These are phyloP conservation scores for Potentilla sterilis DNA, from an alignment of 306 rosid genomes.

Conservation along the genomic window DNA sequence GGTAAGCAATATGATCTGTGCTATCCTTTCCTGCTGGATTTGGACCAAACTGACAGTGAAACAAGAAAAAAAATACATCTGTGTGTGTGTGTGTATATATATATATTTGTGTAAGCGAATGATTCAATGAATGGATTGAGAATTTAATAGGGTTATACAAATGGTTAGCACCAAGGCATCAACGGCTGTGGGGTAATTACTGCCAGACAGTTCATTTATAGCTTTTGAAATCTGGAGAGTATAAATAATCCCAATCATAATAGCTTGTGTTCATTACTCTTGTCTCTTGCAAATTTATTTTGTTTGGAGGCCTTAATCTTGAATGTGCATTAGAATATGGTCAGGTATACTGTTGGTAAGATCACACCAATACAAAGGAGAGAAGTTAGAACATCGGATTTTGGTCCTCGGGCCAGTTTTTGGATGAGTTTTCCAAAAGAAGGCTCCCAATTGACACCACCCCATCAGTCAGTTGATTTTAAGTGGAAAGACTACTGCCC, in stretches of 20 bases:
- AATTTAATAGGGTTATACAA: conserved; percentile 20
- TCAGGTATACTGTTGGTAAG: conserved; percentile 97
- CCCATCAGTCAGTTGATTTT: conserved; percentile 95
- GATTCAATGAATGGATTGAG: conserved; percentile 14
- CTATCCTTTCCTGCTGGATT: conserved; percentile 7
- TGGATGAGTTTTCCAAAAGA: conserved; percentile 98
- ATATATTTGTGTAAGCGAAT: not conserved
- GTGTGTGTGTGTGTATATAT: too few relatives aligned
- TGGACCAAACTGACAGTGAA: not conserved
- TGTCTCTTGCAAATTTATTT: conserved; percentile 17
- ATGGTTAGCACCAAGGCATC: conserved; percentile 19
- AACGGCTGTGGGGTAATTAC: not conserved
- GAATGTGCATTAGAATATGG: conserved; percentile 44
- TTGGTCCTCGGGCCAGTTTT: conserved; percentile 96
- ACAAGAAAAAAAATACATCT: not conserved
- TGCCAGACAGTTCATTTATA: not conserved
- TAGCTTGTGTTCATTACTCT: conserved; percentile 4
- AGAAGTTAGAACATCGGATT: conserved; percentile 86
- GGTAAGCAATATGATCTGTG: not conserved
- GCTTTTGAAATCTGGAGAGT: not conserved
- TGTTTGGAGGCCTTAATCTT: conserved; percentile 27
- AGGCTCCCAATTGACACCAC: conserved; percentile 93
- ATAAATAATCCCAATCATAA: conserved; percentile 1
- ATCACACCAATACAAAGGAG: conserved; percentile 96
- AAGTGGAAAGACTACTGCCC: conserved; percentile 99